These are phyloP conservation scores for Capsicum chinense DNA, from an alignment of 257 asterid genomes.

Conservation along the genomic window DNA sequence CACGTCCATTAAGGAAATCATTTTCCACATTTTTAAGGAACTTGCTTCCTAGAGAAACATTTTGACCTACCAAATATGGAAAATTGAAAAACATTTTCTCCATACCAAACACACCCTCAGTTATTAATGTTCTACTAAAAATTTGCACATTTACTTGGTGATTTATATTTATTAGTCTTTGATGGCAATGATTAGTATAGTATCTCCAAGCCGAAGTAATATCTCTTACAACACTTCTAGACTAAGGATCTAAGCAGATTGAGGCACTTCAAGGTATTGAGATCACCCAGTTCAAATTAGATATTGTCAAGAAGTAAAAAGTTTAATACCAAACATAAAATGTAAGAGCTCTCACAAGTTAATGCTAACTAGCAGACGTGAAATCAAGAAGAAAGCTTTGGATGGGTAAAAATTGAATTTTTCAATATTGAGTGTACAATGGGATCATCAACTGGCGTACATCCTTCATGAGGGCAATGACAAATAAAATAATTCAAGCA, in stretches of 20 bases:
- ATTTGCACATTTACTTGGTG: background rate
- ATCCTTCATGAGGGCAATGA: conserved; percentile 25
- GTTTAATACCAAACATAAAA: background rate
- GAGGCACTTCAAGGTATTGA: background rate
- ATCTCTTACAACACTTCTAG: background rate
- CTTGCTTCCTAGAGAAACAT: background rate
- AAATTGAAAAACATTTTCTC: background rate
- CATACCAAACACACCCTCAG: background rate
- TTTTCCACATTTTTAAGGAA: no score
- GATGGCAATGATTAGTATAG: background rate
- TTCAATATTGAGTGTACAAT: conserved; percentile 6
- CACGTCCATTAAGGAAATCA: background rate
- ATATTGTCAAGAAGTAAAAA: background rate
- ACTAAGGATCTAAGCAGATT: background rate
- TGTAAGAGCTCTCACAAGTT: background rate
- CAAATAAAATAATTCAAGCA: conserved; percentile 32
- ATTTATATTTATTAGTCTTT: background rate
- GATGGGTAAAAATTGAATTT: background rate
- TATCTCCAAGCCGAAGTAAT: background rate
- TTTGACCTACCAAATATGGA: background rate
- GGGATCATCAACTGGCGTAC: background rate
- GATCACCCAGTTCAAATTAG: background rate
- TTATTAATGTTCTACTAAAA: background rate
- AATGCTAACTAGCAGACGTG: background rate
- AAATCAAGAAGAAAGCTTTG: background rate